Conservation (phyloP, 2,329 filamentous ascomycete genomes). For the Neonectria coccinea region DNA sequence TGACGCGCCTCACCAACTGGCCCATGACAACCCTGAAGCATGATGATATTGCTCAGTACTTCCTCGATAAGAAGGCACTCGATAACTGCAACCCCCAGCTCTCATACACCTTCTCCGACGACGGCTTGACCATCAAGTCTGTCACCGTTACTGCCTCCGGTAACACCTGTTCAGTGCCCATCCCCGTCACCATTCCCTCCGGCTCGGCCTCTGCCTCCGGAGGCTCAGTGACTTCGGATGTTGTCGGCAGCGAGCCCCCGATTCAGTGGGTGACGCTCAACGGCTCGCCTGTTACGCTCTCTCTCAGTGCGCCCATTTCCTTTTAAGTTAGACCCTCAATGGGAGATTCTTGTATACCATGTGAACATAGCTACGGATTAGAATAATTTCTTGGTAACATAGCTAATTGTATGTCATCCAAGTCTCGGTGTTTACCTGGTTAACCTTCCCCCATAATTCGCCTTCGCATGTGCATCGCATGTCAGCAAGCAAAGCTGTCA, state of each 20-base stretch:
- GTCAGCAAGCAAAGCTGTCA: too few relatives aligned
- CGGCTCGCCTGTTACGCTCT: conserved; percentile 28
- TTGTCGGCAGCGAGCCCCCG: conserved; percentile 32
- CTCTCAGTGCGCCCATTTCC: conserved; percentile 15
- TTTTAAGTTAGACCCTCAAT: not conserved
- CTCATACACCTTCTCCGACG: conserved; percentile 25
- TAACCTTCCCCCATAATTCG: too few relatives aligned
- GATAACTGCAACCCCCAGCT: conserved; percentile 31
- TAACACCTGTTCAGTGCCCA: conserved; percentile 27
- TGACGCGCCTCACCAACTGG: conserved; percentile 34
- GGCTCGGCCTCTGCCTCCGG: conserved; percentile 20
- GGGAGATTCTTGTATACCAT: not conserved
- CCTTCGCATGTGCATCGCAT: too few relatives aligned
- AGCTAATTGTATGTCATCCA: not conserved
- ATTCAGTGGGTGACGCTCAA: conserved; percentile 34
- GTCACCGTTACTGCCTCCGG: conserved; percentile 26
- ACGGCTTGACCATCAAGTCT: conserved; percentile 21
- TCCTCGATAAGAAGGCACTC: conserved; percentile 30
- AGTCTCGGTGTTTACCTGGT: not conserved
- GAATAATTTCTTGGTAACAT: not conserved
- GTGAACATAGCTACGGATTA: not conserved
- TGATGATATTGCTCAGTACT: conserved; percentile 33
- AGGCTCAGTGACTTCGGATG: conserved; percentile 16
- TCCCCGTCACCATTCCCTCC: conserved; percentile 30
- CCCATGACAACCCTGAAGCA: conserved; percentile 32